A percentile compares a stretch with the other conserved stretches of the same genome.
These are phyloP conservation scores for Penicillium egyptiacum DNA, from an alignment of 495 filamentous ascomycete genomes.

Conservation along the genomic window DNA sequence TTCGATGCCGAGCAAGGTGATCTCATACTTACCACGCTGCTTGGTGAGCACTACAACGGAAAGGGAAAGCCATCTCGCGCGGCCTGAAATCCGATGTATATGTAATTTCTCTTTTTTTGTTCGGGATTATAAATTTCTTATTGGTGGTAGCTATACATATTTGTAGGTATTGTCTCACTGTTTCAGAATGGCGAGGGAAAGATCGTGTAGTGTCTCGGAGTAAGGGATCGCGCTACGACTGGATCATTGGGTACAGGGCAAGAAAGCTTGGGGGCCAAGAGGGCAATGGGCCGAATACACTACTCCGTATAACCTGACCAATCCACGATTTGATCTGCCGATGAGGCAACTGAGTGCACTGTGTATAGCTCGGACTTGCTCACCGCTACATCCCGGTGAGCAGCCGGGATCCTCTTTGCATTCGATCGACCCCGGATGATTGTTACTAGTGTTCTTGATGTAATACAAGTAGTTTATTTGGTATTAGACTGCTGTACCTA, in stretches of 20 bases:
- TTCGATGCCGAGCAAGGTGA: no score
- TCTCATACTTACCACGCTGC: no score
- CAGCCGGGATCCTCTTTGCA: background rate
- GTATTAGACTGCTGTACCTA: conserved; percentile 2
- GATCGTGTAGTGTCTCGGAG: background rate
- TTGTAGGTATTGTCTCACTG: background rate
- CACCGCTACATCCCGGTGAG: conserved; percentile 6
- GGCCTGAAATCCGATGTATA: background rate
- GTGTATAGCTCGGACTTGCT: background rate
- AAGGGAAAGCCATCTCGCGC: no score
- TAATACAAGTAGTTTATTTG: background rate
- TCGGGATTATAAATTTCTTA: background rate
- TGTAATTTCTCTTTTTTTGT: background rate
- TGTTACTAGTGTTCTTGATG: background rate
- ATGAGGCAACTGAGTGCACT: background rate
- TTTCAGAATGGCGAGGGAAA: background rate
- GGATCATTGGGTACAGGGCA: background rate
- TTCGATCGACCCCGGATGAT: background rate
- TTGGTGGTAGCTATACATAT: background rate
- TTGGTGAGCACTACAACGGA: no score
- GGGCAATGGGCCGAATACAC: background rate
- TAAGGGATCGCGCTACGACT: background rate
- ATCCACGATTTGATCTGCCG: background rate
- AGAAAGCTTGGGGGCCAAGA: background rate
- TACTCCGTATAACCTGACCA: no score